A percentile compares a stretch with the other conserved stretches of the same genome.
These are phyloP conservation scores for Lasiodiplodia sp. DNA, from an alignment of 2,329 filamentous ascomycete species.

Conservation along the genomic window DNA sequence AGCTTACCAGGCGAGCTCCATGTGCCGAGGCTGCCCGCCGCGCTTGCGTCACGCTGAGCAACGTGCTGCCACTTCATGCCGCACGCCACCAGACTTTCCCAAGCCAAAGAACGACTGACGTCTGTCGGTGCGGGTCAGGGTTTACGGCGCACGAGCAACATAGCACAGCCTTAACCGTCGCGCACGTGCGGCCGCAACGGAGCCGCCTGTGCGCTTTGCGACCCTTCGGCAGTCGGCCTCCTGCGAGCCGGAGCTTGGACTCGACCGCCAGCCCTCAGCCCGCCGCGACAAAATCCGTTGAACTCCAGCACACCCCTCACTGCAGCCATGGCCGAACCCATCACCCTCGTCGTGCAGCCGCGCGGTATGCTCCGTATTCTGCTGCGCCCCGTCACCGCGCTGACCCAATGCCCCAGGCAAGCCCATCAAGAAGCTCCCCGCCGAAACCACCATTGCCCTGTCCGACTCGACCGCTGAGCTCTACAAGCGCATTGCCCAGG, in stretches of 20 bases:
- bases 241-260: constrained; percentile 19
- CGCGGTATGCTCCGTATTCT: constrained; percentile 45
- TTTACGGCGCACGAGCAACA: neutral
- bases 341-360: constrained; percentile 54
- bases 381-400: neutral
- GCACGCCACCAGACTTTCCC: neutral
- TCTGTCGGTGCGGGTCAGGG: neutral
- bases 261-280: neutral
- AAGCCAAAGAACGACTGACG: neutral
- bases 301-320: neutral
- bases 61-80: neutral
- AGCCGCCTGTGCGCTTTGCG: no score
- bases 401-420: constrained; percentile 56
- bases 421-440: constrained; percentile 67
- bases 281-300: constrained; percentile 21
- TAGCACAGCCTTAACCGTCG: constrained; percentile 2
- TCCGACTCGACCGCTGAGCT: constrained; percentile 62
- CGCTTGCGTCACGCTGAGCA: neutral
- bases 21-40: constrained; percentile 7
- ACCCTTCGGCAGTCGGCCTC: neutral
- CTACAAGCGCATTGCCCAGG: constrained; percentile 63
- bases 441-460: constrained; percentile 60
- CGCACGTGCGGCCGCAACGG: neutral
- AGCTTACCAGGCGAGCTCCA: neutral
- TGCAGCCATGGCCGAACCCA: constrained; percentile 42